A percentile compares a stretch with the other conserved stretches of the same genome.
phyloP scores from a whole-genome alignment of 805 yeast species.

The Priceomyces medius region DNA sequence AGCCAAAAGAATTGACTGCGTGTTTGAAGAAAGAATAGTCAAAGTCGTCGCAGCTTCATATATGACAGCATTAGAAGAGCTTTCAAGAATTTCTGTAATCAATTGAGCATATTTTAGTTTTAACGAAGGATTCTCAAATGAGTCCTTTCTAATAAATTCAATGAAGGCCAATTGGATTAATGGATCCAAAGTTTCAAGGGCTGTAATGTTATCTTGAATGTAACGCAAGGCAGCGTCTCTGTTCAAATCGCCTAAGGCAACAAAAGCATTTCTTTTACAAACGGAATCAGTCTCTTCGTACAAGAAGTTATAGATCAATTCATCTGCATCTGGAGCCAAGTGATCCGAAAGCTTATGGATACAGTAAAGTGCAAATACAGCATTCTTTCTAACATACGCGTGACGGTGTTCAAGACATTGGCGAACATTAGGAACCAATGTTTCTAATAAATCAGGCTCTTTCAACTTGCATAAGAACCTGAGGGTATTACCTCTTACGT shows the following conservation, averaged over 20 bases:
- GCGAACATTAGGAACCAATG: constrained; percentile 89
- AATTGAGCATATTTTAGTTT: constrained; percentile 70
- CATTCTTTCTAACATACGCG: constrained; percentile 96
- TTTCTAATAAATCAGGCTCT: constrained; percentile 93
- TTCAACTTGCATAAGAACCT: constrained; percentile 86
- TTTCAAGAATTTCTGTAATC: constrained; percentile 69
- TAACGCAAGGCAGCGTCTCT: constrained; percentile 82
- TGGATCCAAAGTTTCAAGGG: constrained; percentile 70
- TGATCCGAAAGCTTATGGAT: constrained; percentile 81
- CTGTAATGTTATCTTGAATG: constrained; percentile 65
- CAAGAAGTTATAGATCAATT: constrained; percentile 69
- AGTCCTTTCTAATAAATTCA: constrained; percentile 87
- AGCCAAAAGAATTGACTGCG: constrained; percentile 69
- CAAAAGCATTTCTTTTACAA: constrained; percentile 93
- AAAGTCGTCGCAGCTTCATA: constrained; percentile 91
- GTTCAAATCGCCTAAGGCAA: constrained; percentile 77
- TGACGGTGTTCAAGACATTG: constrained; percentile 93
- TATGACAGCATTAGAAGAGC: constrained; percentile 66
- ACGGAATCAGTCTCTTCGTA: constrained; percentile 86
- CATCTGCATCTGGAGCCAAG: constrained; percentile 94
- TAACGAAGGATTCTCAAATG: constrained; percentile 59
- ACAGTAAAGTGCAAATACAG: constrained; percentile 85
- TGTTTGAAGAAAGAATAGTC: constrained; percentile 59
- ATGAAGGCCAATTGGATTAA: constrained; percentile 84
- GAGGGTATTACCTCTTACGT: constrained; percentile 91